Conservation (phyloP, 1,284 basidiomycete genomes). For the Cryptococcus wingfieldii region DNA sequence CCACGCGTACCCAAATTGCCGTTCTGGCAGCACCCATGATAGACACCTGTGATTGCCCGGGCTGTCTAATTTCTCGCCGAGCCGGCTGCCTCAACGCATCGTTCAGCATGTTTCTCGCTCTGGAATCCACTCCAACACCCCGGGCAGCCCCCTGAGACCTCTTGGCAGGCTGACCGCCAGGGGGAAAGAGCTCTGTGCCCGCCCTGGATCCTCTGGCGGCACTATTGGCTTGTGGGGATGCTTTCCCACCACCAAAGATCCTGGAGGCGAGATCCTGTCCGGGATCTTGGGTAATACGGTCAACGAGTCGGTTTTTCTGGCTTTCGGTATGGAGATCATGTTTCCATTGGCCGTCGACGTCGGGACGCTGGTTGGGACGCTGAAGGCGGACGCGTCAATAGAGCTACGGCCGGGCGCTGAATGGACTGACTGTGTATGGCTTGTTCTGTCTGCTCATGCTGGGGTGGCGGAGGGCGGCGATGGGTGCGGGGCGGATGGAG, state of each 20-base stretch:
- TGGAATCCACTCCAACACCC: not conserved
- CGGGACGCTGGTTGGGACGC: constrained; percentile 13
- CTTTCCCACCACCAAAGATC: not conserved
- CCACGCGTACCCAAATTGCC: constrained; percentile 67
- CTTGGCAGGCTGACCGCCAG: not conserved
- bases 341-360: constrained; percentile 37
- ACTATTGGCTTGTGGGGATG: not conserved
- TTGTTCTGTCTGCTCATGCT: constrained; percentile 5
- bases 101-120: constrained; percentile 9
- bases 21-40: constrained; percentile 69
- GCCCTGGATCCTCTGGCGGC: constrained; percentile 14
- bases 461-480: not conserved
- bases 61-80: constrained; percentile 1
- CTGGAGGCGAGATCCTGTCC: constrained; percentile 32
- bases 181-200: constrained; percentile 30
- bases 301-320: constrained; percentile 16
- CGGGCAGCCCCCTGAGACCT: not conserved
- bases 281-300: constrained; percentile 23
- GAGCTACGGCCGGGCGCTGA: not conserved
- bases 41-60: constrained; percentile 48
- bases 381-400: not conserved
- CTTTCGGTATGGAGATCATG: constrained; percentile 35
- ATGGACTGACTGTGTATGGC: constrained; percentile 20
- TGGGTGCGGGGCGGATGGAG: not conserved
- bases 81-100: constrained; percentile 20